Evolutionary conservation across 495 filamentous ascomycete species (phyloP).

Genomic region (Penicillium salamii): DNA sequence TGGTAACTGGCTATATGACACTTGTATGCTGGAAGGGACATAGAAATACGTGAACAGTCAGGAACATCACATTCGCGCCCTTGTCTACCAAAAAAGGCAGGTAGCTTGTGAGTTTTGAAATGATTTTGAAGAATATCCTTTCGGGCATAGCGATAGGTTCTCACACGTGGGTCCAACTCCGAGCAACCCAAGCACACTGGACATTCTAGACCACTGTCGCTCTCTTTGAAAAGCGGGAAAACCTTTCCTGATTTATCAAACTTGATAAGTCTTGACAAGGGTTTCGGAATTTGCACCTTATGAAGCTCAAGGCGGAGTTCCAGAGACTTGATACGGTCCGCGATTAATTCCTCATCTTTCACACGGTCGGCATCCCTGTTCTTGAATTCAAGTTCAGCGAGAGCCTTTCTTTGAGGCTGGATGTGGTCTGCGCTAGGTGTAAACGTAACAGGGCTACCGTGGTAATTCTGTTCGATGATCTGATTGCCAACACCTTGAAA

Average conservation of each 20-base stretch:
- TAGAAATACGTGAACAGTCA: too few species aligned
- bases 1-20: neutral
- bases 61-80: too few species aligned
- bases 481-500: constrained; percentile 18
- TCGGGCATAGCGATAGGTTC: too few species aligned
- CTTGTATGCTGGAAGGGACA: too few species aligned
- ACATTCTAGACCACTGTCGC: neutral
- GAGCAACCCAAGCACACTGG: too few species aligned
- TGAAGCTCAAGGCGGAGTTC: constrained; percentile 20
- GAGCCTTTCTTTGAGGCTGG: constrained; percentile 15
- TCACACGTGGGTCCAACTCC: too few species aligned
- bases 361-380: constrained; percentile 19
- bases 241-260: too few species aligned
- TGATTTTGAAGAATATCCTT: too few species aligned
- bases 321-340: constrained; percentile 22
- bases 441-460: constrained; percentile 13
- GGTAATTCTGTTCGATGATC: constrained; percentile 19
- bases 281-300: constrained; percentile 10
- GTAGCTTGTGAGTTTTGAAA: too few species aligned
- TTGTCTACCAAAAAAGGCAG: too few species aligned
- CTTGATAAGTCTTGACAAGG: constrained; percentile 9
- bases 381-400: constrained; percentile 24
- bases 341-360: constrained; percentile 14
- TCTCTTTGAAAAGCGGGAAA: neutral
- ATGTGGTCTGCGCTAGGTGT: constrained; percentile 6